A percentile compares a stretch with the other conserved stretches of the same genome.
phyloP scores from a whole-genome alignment of 768 basidiomycete genomes.

The Suillus ampliporus region DNA sequence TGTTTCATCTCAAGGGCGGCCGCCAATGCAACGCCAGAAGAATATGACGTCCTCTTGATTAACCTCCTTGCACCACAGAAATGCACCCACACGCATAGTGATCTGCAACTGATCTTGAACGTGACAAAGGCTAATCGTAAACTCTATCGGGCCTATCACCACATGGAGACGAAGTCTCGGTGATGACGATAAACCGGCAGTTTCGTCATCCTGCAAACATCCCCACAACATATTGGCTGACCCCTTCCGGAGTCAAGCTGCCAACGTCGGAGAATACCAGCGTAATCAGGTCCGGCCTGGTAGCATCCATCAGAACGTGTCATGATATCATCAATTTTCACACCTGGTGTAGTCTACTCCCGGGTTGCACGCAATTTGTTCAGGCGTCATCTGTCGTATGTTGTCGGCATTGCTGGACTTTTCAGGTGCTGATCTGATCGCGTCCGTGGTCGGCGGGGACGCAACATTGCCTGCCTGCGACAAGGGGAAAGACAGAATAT shows the following conservation, averaged over 20 bases:
- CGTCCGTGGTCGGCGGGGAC: slow-evolving; percentile 11
- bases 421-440: slow-evolving; percentile 12
- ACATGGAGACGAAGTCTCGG: slow-evolving; percentile 3
- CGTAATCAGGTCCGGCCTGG: slow-evolving; percentile 89
- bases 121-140: slow-evolving; percentile 42
- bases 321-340: slow-evolving; percentile 18
- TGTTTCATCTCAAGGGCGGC: slow-evolving; percentile 22
- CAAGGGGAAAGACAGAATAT: slow-evolving; percentile 72
- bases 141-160: slow-evolving; percentile 34
- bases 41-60: slow-evolving; percentile 19
- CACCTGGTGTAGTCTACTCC: slow-evolving; percentile 94
- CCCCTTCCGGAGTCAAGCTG: slow-evolving; percentile 89
- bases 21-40: slow-evolving; percentile 14
- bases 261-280: slow-evolving; percentile 96
- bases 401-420: slow-evolving; percentile 10
- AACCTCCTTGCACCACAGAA: slow-evolving; percentile 20
- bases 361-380: slow-evolving; percentile 83
- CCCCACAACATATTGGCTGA: slow-evolving; percentile 93
- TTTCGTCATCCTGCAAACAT: slow-evolving; percentile 79
- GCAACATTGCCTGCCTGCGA: slow-evolving; percentile 24
- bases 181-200: slow-evolving; percentile 16
- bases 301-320: slow-evolving; percentile 29
- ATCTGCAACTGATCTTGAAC: slow-evolving; percentile 25
- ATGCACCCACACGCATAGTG: slow-evolving; percentile 21
- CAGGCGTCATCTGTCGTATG: slow-evolving; percentile 64